These are phyloP conservation scores for Linderina pennispora DNA, from an alignment of 192 early-diverging fungal genomes.

Conservation along the genomic window DNA sequence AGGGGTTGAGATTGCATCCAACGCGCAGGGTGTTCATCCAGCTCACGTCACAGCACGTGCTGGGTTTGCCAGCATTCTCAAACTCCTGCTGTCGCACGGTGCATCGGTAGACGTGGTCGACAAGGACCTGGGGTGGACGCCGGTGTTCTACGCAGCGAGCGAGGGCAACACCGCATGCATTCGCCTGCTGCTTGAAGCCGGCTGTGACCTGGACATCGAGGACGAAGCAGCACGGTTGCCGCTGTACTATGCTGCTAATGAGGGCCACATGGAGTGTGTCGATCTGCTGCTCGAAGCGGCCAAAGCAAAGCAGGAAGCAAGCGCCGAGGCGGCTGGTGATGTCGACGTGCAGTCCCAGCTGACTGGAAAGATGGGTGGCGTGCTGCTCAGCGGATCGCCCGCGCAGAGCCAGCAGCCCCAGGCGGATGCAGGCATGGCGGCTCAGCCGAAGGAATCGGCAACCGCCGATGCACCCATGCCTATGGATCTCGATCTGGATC, in stretches of 20 bases:
- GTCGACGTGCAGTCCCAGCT: too few relatives aligned
- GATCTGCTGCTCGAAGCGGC: conserved; percentile 68
- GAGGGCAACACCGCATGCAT: conserved; percentile 86
- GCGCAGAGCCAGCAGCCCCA: not conserved
- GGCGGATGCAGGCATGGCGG: too few relatives aligned
- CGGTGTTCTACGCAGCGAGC: conserved; percentile 90
- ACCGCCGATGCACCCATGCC: not conserved
- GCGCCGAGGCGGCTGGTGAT: not conserved
- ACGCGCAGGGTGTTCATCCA: conserved; percentile 79
- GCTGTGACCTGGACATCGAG: conserved; percentile 60
- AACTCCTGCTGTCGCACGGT: conserved; percentile 65
- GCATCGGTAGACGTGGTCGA: conserved; percentile 76
- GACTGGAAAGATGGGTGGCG: too few relatives aligned
- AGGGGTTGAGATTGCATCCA: conserved; percentile 67
- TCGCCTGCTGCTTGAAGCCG: conserved; percentile 69
- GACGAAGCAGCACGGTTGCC: conserved; percentile 85
- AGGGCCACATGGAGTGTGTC: conserved; percentile 82
- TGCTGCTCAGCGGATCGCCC: not conserved
- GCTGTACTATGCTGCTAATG: conserved; percentile 86
- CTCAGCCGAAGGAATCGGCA: not conserved
- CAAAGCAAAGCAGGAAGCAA: too few relatives aligned
- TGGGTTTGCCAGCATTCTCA: conserved; percentile 67
- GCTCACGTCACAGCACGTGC: conserved; percentile 84
- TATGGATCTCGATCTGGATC: conserved; percentile 56
- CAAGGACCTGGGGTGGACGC: conserved; percentile 93